Evolutionary conservation across 371 early-diverging fungal species (phyloP).

Genomic region (Mortierella sp.): DNA sequence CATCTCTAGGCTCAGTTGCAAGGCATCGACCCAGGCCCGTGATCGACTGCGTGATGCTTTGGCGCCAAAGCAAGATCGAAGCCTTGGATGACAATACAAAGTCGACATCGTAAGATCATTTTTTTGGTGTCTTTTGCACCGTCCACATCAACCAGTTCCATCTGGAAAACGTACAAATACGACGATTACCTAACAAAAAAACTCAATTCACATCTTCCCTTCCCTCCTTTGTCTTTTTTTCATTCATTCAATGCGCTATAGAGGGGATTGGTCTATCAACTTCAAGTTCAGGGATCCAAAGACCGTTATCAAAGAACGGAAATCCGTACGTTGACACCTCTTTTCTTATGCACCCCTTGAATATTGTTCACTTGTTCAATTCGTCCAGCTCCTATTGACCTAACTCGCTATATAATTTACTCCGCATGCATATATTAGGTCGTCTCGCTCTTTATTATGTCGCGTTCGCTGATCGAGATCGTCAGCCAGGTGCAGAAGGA

Average conservation of each 20-base stretch:
- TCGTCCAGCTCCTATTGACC: background rate
- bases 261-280: slow-evolving; percentile 37
- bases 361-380: background rate
- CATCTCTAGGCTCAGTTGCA: slow-evolving; percentile 86
- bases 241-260: slow-evolving; percentile 2
- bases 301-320: slow-evolving; percentile 64
- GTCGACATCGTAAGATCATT: slow-evolving; percentile 33
- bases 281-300: slow-evolving; percentile 50
- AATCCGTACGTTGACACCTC: slow-evolving; percentile 53
- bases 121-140: background rate
- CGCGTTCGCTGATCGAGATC: slow-evolving; percentile 89
- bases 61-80: slow-evolving; percentile 88
- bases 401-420: slow-evolving; percentile 5
- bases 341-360: background rate
- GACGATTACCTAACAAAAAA: background rate
- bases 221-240: slow-evolving; percentile 5
- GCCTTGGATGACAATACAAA: slow-evolving; percentile 61
- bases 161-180: background rate
- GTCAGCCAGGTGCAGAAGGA: slow-evolving; percentile 80
- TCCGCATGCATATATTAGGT: slow-evolving; percentile 65
- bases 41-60: slow-evolving; percentile 91
- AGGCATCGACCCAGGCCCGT: slow-evolving; percentile 88
- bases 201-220: background rate
- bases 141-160: background rate
- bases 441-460: slow-evolving; percentile 90